Conservation (phyloP, 192 early-diverging fungal genomes). For the Chytriomyces sp. region DNA sequence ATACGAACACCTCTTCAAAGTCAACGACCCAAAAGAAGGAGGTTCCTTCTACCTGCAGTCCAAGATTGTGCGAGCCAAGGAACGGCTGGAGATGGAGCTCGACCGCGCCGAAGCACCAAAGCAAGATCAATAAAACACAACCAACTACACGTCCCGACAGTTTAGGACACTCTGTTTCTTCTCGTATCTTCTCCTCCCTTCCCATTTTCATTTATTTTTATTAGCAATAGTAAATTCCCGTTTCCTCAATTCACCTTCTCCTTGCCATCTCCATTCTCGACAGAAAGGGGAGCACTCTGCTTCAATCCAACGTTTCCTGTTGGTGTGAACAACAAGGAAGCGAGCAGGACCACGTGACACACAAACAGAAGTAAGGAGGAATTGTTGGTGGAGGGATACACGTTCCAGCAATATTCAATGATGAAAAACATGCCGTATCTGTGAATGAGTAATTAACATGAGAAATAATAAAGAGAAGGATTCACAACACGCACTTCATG, state of each 20-base stretch:
- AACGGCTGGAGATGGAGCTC: slow-evolving; percentile 91
- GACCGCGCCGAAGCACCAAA: slow-evolving; percentile 34
- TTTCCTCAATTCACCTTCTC: too few species aligned
- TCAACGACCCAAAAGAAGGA: slow-evolving; percentile 81
- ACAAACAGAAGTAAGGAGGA: slow-evolving; percentile 53
- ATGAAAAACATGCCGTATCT: slow-evolving; percentile 40
- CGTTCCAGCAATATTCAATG: slow-evolving; percentile 86
- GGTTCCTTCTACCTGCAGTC: slow-evolving; percentile 95
- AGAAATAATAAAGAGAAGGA: not conserved
- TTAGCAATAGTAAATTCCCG: too few species aligned
- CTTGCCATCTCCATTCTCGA: too few species aligned
- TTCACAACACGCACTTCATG: slow-evolving; percentile 21
- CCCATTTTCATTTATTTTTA: not conserved
- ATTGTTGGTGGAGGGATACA: slow-evolving; percentile 73
- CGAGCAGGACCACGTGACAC: slow-evolving; percentile 37
- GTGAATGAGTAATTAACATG: slow-evolving; percentile 12
- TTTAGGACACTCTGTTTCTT: not conserved
- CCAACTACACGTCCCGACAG: not conserved
- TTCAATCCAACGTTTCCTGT: not conserved
- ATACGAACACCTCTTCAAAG: slow-evolving; percentile 85
- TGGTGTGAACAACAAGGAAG: slow-evolving; percentile 9
- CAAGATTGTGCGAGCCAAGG: slow-evolving; percentile 90
- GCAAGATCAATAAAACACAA: not conserved
- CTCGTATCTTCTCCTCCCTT: not conserved
- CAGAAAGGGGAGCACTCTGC: too few species aligned